Evolutionary conservation across 2,329 filamentous ascomycete species (phyloP).

Genomic region (Sordariomycetes sp.): DNA sequence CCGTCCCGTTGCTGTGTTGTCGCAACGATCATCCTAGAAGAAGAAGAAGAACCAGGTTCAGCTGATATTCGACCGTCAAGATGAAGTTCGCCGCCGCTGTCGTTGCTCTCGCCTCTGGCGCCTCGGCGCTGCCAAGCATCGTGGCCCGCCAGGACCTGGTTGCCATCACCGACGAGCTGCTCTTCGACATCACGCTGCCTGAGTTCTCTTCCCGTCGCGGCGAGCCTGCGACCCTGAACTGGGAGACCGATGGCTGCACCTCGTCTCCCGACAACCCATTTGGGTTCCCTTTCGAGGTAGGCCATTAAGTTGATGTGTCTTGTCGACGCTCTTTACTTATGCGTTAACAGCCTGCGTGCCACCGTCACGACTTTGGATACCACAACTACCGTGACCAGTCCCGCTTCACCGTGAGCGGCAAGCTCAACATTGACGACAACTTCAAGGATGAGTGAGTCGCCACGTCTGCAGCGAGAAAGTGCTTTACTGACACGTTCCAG

Average conservation of each 20-base stretch:
- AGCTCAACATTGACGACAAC: slow-evolving; percentile 36
- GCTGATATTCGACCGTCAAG: background rate
- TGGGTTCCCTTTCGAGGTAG: slow-evolving; percentile 27
- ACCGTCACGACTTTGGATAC: slow-evolving; percentile 49
- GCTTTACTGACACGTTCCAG: slow-evolving; percentile 6
- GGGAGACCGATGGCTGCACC: slow-evolving; percentile 33
- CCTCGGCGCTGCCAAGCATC: slow-evolving; percentile 12
- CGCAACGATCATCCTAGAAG: background rate
- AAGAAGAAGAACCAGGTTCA: background rate
- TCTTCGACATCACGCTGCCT: slow-evolving; percentile 32
- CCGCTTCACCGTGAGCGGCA: slow-evolving; percentile 32
- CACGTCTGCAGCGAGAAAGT: background rate
- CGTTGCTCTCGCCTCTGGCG: slow-evolving; percentile 12
- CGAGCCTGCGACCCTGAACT: slow-evolving; percentile 28
- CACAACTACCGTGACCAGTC: slow-evolving; percentile 40
- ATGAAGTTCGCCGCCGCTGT: slow-evolving; percentile 22
- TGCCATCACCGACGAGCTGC: slow-evolving; percentile 32
- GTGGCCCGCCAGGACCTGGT: slow-evolving; percentile 12
- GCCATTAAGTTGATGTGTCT: background rate
- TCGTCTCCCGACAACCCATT: slow-evolving; percentile 32
- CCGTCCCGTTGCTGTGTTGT: background rate
- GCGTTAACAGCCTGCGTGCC: slow-evolving; percentile 26
- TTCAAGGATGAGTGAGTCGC: slow-evolving; percentile 33
- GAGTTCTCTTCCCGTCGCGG: slow-evolving; percentile 31
- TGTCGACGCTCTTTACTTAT: background rate